Evolutionary conservation across 2,329 filamentous ascomycete genomes (phyloP).

Genomic region (Fusarium neocosmosporiellum): DNA sequence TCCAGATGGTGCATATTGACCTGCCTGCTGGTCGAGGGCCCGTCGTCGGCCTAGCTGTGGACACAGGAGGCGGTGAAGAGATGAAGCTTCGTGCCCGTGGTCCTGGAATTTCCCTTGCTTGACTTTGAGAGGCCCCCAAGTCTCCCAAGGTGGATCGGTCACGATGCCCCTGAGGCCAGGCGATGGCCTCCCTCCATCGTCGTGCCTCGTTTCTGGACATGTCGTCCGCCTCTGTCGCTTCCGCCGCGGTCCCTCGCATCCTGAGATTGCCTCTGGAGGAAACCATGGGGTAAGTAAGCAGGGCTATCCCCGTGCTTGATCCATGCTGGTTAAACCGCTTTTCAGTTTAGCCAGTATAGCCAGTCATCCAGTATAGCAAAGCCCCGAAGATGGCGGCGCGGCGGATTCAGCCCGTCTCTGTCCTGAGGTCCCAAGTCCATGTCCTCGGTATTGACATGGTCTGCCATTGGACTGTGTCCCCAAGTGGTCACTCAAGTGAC

Average conservation of each 20-base stretch:
- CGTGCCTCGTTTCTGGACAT: slow-evolving; percentile 23
- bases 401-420: slow-evolving; percentile 26
- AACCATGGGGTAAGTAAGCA: slow-evolving; percentile 12
- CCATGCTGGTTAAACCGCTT: slow-evolving; percentile 15
- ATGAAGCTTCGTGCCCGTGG: slow-evolving; percentile 28
- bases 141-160: slow-evolving; percentile 38
- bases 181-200: slow-evolving; percentile 25
- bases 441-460: slow-evolving; percentile 44
- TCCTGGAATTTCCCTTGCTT: slow-evolving; percentile 40
- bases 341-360: background rate
- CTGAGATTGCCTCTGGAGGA: slow-evolving; percentile 10
- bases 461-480: slow-evolving; percentile 28
- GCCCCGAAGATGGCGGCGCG: slow-evolving; percentile 17
- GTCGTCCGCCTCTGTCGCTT: slow-evolving; percentile 8
- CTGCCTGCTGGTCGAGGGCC: slow-evolving; percentile 29
- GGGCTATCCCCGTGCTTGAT: slow-evolving; percentile 6
- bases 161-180: slow-evolving; percentile 31
- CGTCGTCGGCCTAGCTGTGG: slow-evolving; percentile 32
- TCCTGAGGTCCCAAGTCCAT: slow-evolving; percentile 43
- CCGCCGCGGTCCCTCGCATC: slow-evolving; percentile 17
- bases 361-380: slow-evolving; percentile 3
- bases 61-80: slow-evolving; percentile 43
- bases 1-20: slow-evolving; percentile 37
- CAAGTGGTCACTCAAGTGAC: slow-evolving; percentile 21
- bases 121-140: slow-evolving; percentile 25